Base-by-base conservation (phyloP, 1,284 basidiomycete species). In the Heterobasidion occidentale region DNA sequence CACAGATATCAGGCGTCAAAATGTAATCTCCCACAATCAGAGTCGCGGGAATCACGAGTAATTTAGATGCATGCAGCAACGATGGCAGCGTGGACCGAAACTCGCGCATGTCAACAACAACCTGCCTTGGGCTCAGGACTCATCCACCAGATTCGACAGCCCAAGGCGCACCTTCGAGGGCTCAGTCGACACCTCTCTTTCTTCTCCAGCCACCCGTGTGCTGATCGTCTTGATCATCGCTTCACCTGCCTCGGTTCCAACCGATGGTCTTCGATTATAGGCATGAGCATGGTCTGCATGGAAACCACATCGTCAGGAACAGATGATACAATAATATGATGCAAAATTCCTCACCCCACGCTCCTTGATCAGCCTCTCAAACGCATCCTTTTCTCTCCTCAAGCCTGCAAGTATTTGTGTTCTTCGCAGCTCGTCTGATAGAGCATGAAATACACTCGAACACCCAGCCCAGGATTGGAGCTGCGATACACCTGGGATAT, bases 1-100 rank as follows among this genome's bases (percentile, higher is more conserved):
- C 91, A 61, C 93, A 95, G 64, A 99, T 96, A 61, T 96, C 92
- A 0, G 95, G 95, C 4, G 93, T 88, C 51, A 99, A 73, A 59
- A 99, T 90, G 66, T 99, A 99, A 71, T 99, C 96, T 5, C 96
- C 96, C 4, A 99, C 91, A 0, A 90, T 92, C 54, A 99, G 75
- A 0, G 95, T 98, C 1, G 90, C 90, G 0, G 96, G 96, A 9
- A 95, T 77, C 44, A 99, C 86, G 20, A 88, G 74, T 54, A 98
- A 75, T 44, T 84, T 83, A 0, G 91, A 82, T 0, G 90, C 92
- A 67, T 99, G 94, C 12, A 99, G 74, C 7, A 98, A 72, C 0
- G 92, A 95, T 0, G 96, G 96, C 19, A 99, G 74, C 0, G 92
- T 88, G 0, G 95, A 98, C 20, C 95, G 80, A 69, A 99, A 98